phyloP scores from a whole-genome alignment of 2,329 filamentous ascomycete genomes.

The Colletotrichum liaoningense region DNA sequence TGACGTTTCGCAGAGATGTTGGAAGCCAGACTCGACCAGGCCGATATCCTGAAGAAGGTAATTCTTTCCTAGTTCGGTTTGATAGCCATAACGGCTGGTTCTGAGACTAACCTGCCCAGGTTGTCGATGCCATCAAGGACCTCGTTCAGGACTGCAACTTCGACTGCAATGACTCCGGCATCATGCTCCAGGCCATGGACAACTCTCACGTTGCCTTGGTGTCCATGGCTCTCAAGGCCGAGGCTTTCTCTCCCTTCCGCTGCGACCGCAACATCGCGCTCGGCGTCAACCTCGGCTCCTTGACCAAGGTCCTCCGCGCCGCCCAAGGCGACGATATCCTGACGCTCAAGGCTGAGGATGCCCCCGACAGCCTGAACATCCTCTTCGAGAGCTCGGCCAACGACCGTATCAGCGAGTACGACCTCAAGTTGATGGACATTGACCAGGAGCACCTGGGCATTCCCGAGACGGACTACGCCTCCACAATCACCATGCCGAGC shows the following conservation, averaged over 20 bases:
- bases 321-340: slow-evolving; percentile 95
- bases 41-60: slow-evolving; percentile 94
- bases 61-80: slow-evolving; percentile 31
- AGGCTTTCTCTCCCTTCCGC: slow-evolving; percentile 93
- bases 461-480: slow-evolving; percentile 97
- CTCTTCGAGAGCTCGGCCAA: slow-evolving; percentile 91
- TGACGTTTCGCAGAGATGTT: slow-evolving; percentile 71
- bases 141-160: slow-evolving; percentile 99
- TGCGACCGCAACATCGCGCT: slow-evolving; percentile 99
- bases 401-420: slow-evolving; percentile 97
- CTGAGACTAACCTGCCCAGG: slow-evolving; percentile 61
- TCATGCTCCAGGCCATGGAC: slow-evolving; percentile 99
- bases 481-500: slow-evolving; percentile 89
- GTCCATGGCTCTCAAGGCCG: slow-evolving; percentile 97
- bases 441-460: slow-evolving; percentile 99
- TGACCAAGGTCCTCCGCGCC: slow-evolving; percentile 96
- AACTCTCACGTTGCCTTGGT: slow-evolving; percentile 99
- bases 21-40: slow-evolving; percentile 97
- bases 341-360: slow-evolving; percentile 97
- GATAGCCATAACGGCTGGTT: slow-evolving; percentile 15
- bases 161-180: slow-evolving; percentile 99
- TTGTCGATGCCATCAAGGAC: slow-evolving; percentile 99
- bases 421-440: slow-evolving; percentile 99
- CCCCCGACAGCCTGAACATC: slow-evolving; percentile 94
- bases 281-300: slow-evolving; percentile 94